Base-by-base conservation (phyloP, 345 rosid genomes). In the Erucastrum elatum region DNA sequence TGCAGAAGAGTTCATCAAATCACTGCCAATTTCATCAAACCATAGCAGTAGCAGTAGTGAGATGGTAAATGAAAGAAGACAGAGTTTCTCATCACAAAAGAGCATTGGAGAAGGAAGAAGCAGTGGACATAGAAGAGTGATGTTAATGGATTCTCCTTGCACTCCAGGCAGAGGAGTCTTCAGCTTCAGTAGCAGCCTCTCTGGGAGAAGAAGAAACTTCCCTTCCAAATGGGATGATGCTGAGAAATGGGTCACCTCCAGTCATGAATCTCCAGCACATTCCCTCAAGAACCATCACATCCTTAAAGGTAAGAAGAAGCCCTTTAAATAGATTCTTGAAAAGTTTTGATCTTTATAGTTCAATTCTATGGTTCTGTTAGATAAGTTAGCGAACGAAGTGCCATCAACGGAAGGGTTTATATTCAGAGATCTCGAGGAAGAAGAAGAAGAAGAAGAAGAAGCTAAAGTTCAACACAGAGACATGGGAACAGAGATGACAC, bases 171-270 rank as follows among this genome's bases (percentile, higher is more conserved):
- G 97, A 81, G 97, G 94, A 30, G 79, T 92, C 63, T 90, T 94
- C 79, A 78, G 93, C 75, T 92, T 88, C 86, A 87, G 89, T 51
- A 73, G 73, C 65, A 82, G 75, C 77, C 62, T 83, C 77, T 71
- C 76, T 30, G 80, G 76, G 12, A 82, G 89, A n/a, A 90, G 87
- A 80, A 88, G 84, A 77, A 87, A 80, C 81, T 86, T 94, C 29
- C 98, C 97, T 82, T 94, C 98, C 31, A 94, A 94, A 83, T 94
- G 98, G 98, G 91, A 85, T 49, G 92, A 94, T 78, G 97, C 98
- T 3, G 94, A 92, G 85, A 94, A 94, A 80, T 94, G 98, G 98
- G 80, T 92, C 33, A 88, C 86, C 8, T 86, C 91, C 61, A 72
- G 89, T 86, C 85, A 87, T 79, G 87, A 76, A 15, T 93, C 93